Percentiles rank a stretch among this genome's conserved stretches.
phyloP scores from a whole-genome alignment of 2,329 filamentous ascomycete genomes.

The Akanthomyces lecanii region DNA sequence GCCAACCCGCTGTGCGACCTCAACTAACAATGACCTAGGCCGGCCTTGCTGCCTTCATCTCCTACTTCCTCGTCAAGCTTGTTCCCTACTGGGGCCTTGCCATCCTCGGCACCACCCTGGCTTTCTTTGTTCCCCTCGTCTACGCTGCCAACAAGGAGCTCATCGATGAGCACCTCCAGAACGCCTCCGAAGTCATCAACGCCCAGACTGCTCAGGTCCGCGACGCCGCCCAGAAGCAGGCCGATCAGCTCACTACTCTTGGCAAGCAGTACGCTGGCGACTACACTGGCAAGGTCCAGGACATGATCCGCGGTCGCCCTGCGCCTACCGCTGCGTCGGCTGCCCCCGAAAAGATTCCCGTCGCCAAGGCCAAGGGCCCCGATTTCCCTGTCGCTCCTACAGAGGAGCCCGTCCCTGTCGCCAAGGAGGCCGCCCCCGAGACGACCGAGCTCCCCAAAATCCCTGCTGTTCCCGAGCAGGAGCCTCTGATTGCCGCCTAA shows the following conservation, averaged over 20 bases:
- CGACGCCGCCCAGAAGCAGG: slow-evolving; percentile 59
- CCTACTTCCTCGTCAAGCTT: slow-evolving; percentile 65
- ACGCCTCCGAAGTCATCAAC: slow-evolving; percentile 54
- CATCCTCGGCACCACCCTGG: slow-evolving; percentile 53
- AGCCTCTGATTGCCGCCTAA: slow-evolving; percentile 25
- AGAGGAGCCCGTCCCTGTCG: slow-evolving; percentile 29
- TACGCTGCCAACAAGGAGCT: slow-evolving; percentile 67
- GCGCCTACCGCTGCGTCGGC: slow-evolving; percentile 38
- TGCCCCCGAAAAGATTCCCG: slow-evolving; percentile 22
- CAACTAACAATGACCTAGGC: slow-evolving; percentile 40
- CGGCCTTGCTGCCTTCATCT: slow-evolving; percentile 56
- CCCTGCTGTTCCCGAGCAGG: slow-evolving; percentile 26
- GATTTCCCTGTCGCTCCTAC: slow-evolving; percentile 36
- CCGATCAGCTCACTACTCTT: slow-evolving; percentile 56
- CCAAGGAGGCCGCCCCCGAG: slow-evolving; percentile 21
- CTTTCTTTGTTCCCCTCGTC: slow-evolving; percentile 60
- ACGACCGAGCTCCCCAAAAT: slow-evolving; percentile 18
- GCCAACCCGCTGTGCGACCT: background rate
- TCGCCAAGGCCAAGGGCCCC: slow-evolving; percentile 25
- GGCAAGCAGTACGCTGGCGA: slow-evolving; percentile 66
- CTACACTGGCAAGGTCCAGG: slow-evolving; percentile 64
- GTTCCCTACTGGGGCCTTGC: slow-evolving; percentile 67
- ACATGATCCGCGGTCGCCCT: slow-evolving; percentile 51
- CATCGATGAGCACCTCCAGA: slow-evolving; percentile 59
- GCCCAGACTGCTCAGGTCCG: slow-evolving; percentile 61